phyloP scores from a whole-genome alignment of 2,329 filamentous ascomycete species.

The Talaromyces sp. region DNA sequence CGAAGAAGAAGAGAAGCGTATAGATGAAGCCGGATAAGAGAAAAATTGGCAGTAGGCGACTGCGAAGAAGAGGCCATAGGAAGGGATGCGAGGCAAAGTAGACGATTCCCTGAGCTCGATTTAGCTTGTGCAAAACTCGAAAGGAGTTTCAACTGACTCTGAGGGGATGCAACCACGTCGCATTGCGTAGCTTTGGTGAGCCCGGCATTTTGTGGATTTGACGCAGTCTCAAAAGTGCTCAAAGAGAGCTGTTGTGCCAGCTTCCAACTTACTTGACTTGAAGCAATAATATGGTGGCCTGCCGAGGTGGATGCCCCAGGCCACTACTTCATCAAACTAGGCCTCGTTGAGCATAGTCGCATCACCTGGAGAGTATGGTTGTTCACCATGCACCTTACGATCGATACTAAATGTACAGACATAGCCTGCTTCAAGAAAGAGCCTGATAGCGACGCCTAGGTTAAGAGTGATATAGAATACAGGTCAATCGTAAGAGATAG shows the following conservation, averaged over 20 bases:
- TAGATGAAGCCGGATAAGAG: slow-evolving; percentile 81
- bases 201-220: neutral
- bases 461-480: too few species aligned
- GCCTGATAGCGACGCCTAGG: too few species aligned
- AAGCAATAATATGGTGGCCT: neutral
- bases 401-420: too few species aligned
- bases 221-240: neutral
- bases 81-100: slow-evolving; percentile 76
- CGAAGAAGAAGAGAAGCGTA: slow-evolving; percentile 78
- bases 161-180: slow-evolving; percentile 48
- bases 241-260: neutral
- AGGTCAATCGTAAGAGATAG: too few species aligned
- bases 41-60: slow-evolving; percentile 73
- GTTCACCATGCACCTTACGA: too few species aligned
- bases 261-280: neutral
- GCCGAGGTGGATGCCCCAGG: neutral
- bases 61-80: slow-evolving; percentile 75
- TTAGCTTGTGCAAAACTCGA: slow-evolving; percentile 1
- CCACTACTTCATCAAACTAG: neutral
- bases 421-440: too few species aligned
- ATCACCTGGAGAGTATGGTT: neutral
- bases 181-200: slow-evolving; percentile 23
- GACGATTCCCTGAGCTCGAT: slow-evolving; percentile 62
- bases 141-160: slow-evolving; percentile 34
- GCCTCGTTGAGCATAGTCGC: neutral